Evolutionary conservation across 345 rosid genomes (phyloP).

Genomic region (Aquilaria malaccensis): DNA sequence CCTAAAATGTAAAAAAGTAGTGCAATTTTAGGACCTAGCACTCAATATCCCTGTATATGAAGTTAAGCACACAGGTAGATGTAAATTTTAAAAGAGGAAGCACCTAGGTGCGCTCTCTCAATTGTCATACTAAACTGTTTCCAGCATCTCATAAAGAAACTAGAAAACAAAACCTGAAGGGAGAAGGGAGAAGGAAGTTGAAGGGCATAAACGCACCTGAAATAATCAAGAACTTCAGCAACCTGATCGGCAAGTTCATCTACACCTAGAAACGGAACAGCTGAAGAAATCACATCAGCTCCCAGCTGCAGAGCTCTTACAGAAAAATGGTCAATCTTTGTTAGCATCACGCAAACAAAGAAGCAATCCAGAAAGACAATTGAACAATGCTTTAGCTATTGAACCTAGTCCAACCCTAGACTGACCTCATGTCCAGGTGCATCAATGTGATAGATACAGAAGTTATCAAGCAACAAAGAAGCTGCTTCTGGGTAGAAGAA

Average conservation of each 20-base stretch:
- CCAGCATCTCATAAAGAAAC: not conserved
- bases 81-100: too few relatives aligned
- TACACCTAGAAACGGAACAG: constrained; percentile 42
- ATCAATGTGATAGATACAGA: constrained; percentile 63
- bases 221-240: constrained; percentile 52
- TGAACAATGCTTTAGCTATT: not conserved
- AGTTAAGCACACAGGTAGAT: too few relatives aligned
- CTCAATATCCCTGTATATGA: too few relatives aligned
- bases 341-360: constrained; percentile 13
- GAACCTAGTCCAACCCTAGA: constrained; percentile 7
- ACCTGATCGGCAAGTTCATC: constrained; percentile 59
- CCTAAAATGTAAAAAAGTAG: too few relatives aligned
- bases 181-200: not conserved
- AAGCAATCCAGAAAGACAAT: not conserved
- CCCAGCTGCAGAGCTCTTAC: constrained; percentile 60
- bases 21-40: too few relatives aligned
- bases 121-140: too few relatives aligned
- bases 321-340: constrained; percentile 21
- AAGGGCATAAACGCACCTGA: constrained; percentile 28
- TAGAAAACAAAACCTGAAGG: not conserved
- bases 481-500: constrained; percentile 48
- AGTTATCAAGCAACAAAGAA: constrained; percentile 50
- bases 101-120: too few relatives aligned
- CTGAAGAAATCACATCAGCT: constrained; percentile 47
- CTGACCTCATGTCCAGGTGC: constrained; percentile 72